Conservation (phyloP, 257 asterid species). For the Primulina eburnea region DNA sequence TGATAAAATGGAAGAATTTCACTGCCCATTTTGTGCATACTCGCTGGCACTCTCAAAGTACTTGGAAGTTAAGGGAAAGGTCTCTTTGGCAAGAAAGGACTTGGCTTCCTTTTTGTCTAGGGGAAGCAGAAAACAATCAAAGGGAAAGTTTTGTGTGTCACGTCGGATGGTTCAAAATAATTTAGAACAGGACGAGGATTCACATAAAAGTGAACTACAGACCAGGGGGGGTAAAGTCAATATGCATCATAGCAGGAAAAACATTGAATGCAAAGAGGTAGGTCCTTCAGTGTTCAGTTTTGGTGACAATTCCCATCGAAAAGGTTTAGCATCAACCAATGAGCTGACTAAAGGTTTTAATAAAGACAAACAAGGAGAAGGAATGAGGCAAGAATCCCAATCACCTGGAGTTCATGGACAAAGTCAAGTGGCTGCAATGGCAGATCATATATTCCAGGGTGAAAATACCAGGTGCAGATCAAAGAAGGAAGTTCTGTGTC, state of each 20-base stretch:
- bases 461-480: slow-evolving; percentile 23
- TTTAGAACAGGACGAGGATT: slow-evolving; percentile 26
- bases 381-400: slow-evolving; percentile 27
- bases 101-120: slow-evolving; percentile 43
- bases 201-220: slow-evolving; percentile 22
- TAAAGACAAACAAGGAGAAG: slow-evolving; percentile 26
- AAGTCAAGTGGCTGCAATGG: slow-evolving; percentile 24
- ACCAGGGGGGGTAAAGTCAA: slow-evolving; percentile 25
- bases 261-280: slow-evolving; percentile 27
- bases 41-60: slow-evolving; percentile 55
- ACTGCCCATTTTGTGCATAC: slow-evolving; percentile 81
- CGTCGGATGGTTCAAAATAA: slow-evolving; percentile 16
- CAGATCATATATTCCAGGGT: slow-evolving; percentile 24
- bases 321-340: slow-evolving; percentile 17
- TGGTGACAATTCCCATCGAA: slow-evolving; percentile 29
- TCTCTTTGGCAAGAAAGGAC: slow-evolving; percentile 52
- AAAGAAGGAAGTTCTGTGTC: slow-evolving; percentile 26
- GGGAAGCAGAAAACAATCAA: slow-evolving; percentile 31
- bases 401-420: slow-evolving; percentile 28
- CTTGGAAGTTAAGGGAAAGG: slow-evolving; percentile 43
- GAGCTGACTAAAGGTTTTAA: slow-evolving; percentile 16
- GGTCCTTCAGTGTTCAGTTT: slow-evolving; percentile 30
- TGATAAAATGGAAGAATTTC: slow-evolving; percentile 44
- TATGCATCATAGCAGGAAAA: slow-evolving; percentile 22
- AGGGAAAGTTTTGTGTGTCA: slow-evolving; percentile 19